Evolutionary conservation across 2,329 filamentous ascomycete genomes (phyloP), one percentile per base, ranked within the genome.

Genomic region (Leptodontidium sp.): DNA sequence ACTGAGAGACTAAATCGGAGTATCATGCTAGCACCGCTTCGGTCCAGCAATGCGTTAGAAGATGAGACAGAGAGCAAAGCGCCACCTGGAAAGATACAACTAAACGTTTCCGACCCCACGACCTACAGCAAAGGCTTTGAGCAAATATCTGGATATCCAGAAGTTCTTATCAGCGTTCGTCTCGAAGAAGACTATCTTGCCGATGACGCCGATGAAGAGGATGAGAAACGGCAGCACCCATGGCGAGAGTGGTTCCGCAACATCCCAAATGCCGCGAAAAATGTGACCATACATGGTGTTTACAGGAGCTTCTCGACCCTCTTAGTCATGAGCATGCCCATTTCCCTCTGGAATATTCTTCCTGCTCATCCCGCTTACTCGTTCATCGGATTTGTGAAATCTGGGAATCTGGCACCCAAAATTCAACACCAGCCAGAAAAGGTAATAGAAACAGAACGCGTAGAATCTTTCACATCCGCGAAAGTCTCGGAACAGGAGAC

Each of bases 291-390:
- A 26, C 55, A 69, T 32, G 63, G 63, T 2, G 21, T 43, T 7
- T 69, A 62, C 29, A 11, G n/a, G 11, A 62, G 63, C 59, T 69
- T 49, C n/a, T 53, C 50, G 29, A 53, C 50, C 2, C 65, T 69
- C 4, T n/a, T 69, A 7, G 21, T 69, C 1, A 15, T 66, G 11
- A 45, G 49, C 8, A 58, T 69, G 57, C 57, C 67, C 17, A 21
- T 69, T 29, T 38, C 49, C 15, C 17, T 66, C 29, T 69, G 63
- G 67, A 61, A 65, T 40, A 32, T 69, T 4, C 49, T 69, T 1
- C 67, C 67, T 17, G 29, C 62, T 14, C 65, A 58, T 43, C 38
- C 57, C 4, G 67, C 65, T 12, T 70, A 63, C 29, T 32, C 43
- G 21, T 63, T 63, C 29, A 26, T 63, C 8, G 61, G 45, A 38